phyloP scores from a whole-genome alignment of 805 yeast genomes.

The Blastobotrys muscicola region DNA sequence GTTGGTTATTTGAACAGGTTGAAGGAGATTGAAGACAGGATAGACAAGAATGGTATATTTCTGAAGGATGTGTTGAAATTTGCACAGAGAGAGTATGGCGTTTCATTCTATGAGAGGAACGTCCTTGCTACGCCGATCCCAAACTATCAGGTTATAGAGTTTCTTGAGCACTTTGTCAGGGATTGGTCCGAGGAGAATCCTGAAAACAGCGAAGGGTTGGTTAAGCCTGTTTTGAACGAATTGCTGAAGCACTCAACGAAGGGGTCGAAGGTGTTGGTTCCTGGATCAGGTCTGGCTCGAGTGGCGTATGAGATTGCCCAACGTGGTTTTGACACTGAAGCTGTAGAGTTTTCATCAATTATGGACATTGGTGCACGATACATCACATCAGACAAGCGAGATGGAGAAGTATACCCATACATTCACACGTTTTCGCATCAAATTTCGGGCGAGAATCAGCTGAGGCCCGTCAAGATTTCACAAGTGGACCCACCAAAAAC shows the following conservation, averaged over 20 bases:
- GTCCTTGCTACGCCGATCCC: conserved; percentile 25
- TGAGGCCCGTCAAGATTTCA: conserved; percentile 32
- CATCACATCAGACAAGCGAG: background rate
- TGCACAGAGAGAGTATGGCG: conserved; percentile 29
- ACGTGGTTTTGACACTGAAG: conserved; percentile 41
- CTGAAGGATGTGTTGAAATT: conserved; percentile 36
- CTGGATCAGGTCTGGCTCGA: conserved; percentile 85
- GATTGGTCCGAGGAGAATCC: conserved; percentile 61
- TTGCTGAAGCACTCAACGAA: conserved; percentile 24
- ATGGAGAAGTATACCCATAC: conserved; percentile 26
- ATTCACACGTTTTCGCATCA: conserved; percentile 66
- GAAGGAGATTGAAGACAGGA: conserved; percentile 37
- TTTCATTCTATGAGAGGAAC: conserved; percentile 38
- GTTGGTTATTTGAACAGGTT: conserved; percentile 50
- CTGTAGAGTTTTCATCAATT: conserved; percentile 66
- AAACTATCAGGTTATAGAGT: conserved; percentile 21
- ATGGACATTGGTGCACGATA: conserved; percentile 51
- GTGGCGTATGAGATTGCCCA: conserved; percentile 53
- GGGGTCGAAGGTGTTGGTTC: conserved; percentile 45
- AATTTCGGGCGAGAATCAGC: conserved; percentile 38
- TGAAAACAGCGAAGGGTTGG: conserved; percentile 44
- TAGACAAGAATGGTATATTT: conserved; percentile 40
- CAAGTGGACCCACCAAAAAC: conserved; percentile 12
- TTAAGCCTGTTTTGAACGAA: conserved; percentile 39
- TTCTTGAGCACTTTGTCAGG: conserved; percentile 64